phyloP scores from a whole-genome alignment of 2,329 filamentous ascomycete species.

The Onygenales sp. region DNA sequence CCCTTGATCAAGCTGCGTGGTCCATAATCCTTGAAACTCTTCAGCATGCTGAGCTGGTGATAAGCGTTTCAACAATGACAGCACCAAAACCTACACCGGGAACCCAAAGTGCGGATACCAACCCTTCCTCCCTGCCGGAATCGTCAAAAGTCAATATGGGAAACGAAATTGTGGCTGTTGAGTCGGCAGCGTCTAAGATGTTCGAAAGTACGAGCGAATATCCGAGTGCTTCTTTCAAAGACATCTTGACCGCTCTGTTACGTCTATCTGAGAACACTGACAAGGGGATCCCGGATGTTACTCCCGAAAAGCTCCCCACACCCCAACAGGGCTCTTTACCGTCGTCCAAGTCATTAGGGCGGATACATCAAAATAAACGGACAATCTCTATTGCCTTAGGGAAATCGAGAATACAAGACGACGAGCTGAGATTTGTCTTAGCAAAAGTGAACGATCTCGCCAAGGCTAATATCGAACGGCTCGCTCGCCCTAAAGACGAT shows the following conservation, averaged over 20 bases:
- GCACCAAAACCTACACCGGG: constrained; percentile 19
- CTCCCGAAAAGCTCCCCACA: constrained; percentile 47
- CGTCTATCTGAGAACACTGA: constrained; percentile 47
- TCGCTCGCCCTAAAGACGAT: constrained; percentile 57
- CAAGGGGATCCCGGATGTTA: constrained; percentile 38
- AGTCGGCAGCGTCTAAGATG: constrained; percentile 74
- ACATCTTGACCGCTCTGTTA: constrained; percentile 68
- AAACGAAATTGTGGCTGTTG: constrained; percentile 76
- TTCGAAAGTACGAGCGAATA: constrained; percentile 91
- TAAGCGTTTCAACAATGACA: constrained; percentile 38
- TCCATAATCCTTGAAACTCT: constrained; percentile 84
- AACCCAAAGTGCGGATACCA: constrained; percentile 20
- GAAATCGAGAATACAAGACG: constrained; percentile 32
- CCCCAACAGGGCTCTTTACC: constrained; percentile 14
- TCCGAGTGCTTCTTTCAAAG: constrained; percentile 68
- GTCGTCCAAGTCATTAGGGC: constrained; percentile 17
- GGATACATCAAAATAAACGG: constrained; percentile 28
- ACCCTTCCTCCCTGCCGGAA: constrained; percentile 31
- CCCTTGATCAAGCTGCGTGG: constrained; percentile 68
- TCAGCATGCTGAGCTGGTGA: constrained; percentile 82
- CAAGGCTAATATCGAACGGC: constrained; percentile 62
- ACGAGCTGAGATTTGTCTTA: constrained; percentile 47
- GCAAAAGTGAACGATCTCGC: constrained; percentile 66
- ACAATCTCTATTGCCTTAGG: constrained; percentile 33
- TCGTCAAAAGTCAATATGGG: constrained; percentile 55